A percentile compares a stretch with the other conserved stretches of the same genome.
These are phyloP conservation scores for Trypanosoma rangeli DNA, from an alignment of 208 protist species.

Conservation along the genomic window DNA sequence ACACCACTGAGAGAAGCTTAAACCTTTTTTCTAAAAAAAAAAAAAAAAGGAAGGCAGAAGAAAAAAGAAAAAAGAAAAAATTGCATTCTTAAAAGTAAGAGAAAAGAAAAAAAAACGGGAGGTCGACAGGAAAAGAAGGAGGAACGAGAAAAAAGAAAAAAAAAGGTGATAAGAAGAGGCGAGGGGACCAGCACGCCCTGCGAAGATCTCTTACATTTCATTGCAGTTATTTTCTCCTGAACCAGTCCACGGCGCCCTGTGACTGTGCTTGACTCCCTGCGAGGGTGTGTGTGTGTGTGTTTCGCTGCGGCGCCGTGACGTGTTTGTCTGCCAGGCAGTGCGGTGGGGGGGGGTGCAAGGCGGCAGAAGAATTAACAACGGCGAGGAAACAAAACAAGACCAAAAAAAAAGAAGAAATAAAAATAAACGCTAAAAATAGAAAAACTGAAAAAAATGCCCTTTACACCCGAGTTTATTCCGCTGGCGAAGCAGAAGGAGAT, in stretches of 20 bases:
- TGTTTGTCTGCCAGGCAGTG: too few species aligned
- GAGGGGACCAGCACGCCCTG: neutral
- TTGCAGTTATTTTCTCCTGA: too few species aligned
- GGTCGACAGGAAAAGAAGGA: neutral
- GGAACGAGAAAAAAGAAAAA: neutral
- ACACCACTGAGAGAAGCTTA: neutral
- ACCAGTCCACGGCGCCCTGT: too few species aligned
- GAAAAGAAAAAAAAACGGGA: neutral
- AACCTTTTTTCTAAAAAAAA: neutral
- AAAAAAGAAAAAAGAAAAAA: neutral
- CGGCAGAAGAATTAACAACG: too few species aligned
- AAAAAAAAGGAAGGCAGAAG: neutral
- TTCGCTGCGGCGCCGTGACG: too few species aligned
- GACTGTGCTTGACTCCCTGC: too few species aligned
- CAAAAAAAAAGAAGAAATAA: conserved; percentile 8
- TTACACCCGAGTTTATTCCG: conserved; percentile 75
- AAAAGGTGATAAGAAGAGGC: conserved; percentile 8
- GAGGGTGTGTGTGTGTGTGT: too few species aligned
- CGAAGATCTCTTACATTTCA: too few species aligned
- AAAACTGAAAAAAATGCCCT: conserved; percentile 40
- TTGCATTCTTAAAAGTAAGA: neutral
- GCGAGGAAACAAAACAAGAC: neutral
- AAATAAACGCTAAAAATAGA: conserved; percentile 5
- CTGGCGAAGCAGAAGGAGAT: conserved; percentile 73
- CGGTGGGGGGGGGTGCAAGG: neutral